Base-by-base conservation (phyloP, 208 protist genomes). In the Crithidia expoeki region DNA sequence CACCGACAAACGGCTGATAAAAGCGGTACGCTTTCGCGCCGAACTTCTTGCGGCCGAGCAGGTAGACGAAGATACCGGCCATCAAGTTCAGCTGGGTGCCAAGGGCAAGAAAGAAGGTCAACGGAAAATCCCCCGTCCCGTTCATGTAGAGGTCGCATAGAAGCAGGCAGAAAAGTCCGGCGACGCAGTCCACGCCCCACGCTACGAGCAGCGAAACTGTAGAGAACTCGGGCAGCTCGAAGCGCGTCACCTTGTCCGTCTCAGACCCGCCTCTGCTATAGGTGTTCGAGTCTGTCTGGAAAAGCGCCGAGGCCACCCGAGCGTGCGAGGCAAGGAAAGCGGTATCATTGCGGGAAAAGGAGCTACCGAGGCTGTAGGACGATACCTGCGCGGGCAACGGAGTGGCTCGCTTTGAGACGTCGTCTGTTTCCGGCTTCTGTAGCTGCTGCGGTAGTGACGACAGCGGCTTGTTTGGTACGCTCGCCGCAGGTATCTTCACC, bases 1-100 rank as follows among this genome's bases (percentile, higher is more conserved):
- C 91, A 2, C 91, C 91, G 33, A 60, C 64, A 57, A 96, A 96
- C 5, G 91, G 91, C 52, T 94, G 88, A 58, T 94, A 96, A n/a
- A 94, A 55, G 40, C 61, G 74, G 64, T 90, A 96, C 19, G 55
- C 58, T 23, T 40, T 71, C 4, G 78, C n/a, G 36, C 83, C 86
- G 56, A 80, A 87, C 46, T 56, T 52, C 32, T 79, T 53, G 14
- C 75, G 68, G 7, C 89, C 89, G 16, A 89, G 59, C 10, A 89
- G 27, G 71, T 88, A 90, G 4, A 84, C 74, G 17, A 90, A 58
- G 14, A 92, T 47, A 34, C 72, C 65, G 50, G 77, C 84, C 2
- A 90, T 44, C 19, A 81, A 16, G 32, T 78, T 83, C 42, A 90
- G 60, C 16, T 84, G 80, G 0, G 75, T 59, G 19, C 76, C 84